Base-by-base conservation (phyloP, 2,329 filamentous ascomycete species). In the Fusarium kyushuense region DNA sequence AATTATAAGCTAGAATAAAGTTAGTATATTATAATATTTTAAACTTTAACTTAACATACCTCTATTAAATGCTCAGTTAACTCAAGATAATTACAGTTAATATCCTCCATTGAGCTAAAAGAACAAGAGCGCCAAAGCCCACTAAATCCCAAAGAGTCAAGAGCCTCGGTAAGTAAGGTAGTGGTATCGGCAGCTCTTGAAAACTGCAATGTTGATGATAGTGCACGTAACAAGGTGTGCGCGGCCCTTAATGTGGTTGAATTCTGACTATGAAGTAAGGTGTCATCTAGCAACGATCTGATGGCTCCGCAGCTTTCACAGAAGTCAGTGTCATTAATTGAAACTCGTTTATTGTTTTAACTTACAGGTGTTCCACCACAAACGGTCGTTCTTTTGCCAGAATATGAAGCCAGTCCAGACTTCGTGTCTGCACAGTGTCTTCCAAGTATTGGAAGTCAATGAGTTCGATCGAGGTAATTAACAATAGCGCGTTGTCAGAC, bases 391-490 rank as follows among this genome's bases (percentile, higher is more conserved):
- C 80, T 12, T 75, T 71, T 5, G 88, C 87, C 29, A 91, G 76
- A 49, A 84, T 80, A 52, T 86, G 87, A 35, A 92, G 80, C 87
- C 89, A 90, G 17, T 80, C 74, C 5, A 92, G 78, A 17, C 82
- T 86, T 16, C 87, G 82, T 42, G 85, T 84, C 74, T 91, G 89
- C 19, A 89, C 82, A 3, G 81, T 80, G 57, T 91, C 88, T 58
- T 91, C 89, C 10, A 90, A 79, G 58, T 86, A 86, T 57, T 86
- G 84, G 71, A 92, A 91, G 73, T 92, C 89, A 12, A 91, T 85
- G 41, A 91, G 80, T 72, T 87, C 84, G 56, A 91, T 88, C 2
- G 87, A 87, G 5, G 87, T 86, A 63, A 87, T 88, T 8, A 91
- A 81, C 17, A 92, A 77, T 14, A 91, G 74, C 61, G 90, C 87